Base-by-base conservation (phyloP, 1,284 basidiomycete species). In the Ceratobasidium sp. region DNA sequence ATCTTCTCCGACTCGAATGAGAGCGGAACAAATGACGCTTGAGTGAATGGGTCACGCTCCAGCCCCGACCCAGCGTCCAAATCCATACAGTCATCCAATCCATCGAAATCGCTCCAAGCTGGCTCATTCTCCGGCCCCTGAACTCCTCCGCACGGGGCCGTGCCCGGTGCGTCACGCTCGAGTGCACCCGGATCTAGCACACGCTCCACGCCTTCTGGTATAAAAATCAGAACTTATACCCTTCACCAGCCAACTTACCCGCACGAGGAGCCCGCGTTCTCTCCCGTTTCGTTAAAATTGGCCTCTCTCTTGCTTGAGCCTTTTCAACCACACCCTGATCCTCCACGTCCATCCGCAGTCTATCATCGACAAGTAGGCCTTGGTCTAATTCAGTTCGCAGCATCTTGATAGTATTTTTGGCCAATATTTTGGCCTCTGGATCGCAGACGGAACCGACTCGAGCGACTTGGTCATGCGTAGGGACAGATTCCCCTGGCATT, bases 211-310 rank as follows among this genome's bases (percentile, higher is more conserved):
- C 8, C 8, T 40, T 17, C 17, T 17, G 17, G 38, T 2, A 25
- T 40, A 29, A 15, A 50, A 10, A 29, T 29, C 45, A 25, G 45
- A 3, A 20, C 4, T 38, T 27, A 13, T 5, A n/a, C n/a, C n/a
- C n/a, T n/a, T 22, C 38, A 32, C 58, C 43, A 32, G 49, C 58
- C 58, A 50, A n/a, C n/a, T n/a, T n/a, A n/a, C n/a, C n/a, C n/a
- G n/a, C n/a, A n/a, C n/a, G n/a, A n/a, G 32, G 25, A 1, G 49
- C 20, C 40, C n/a, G 31, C 20, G 32, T 25, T 22, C 49, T 7
- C 25, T 65, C 60, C 49, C 53, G 34, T 17, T 47, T 31, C 7
- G 60, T 53, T 49, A 65, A 27, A 8, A 52, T 53, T 34, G 53
- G 25, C 25, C 13, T 34, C 3, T 65, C 60, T n/a, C 47, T 31